A percentile compares a stretch with the other conserved stretches of the same genome.
Conservation (phyloP, 2,329 filamentous ascomycete genomes). For the Aspergillus ustus region DNA sequence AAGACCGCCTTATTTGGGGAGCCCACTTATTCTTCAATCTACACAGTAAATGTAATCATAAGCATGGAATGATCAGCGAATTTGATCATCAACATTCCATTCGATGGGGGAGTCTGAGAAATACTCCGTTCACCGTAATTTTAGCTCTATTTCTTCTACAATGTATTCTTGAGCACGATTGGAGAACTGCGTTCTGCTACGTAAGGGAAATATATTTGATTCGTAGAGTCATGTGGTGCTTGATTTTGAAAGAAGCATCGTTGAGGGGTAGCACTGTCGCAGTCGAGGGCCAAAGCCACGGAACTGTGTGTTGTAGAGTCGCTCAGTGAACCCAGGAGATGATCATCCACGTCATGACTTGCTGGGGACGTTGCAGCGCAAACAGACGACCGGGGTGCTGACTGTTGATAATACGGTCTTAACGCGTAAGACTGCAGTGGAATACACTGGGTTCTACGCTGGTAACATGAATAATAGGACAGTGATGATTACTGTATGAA, state of each 20-base stretch:
- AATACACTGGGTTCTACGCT: not conserved
- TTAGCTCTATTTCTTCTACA: not conserved
- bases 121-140: not conserved
- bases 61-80: slow-evolving; percentile 7
- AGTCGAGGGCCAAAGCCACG: not conserved
- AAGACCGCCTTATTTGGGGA: not conserved
- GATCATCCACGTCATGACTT: slow-evolving; percentile 20
- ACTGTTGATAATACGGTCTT: not conserved
- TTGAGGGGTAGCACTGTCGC: not conserved
- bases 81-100: not conserved
- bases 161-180: slow-evolving; percentile 11
- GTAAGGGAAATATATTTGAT: slow-evolving; percentile 2
- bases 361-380: not conserved
- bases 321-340: not conserved
- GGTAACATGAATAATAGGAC: not conserved
- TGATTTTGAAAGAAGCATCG: not conserved
- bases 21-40: slow-evolving; percentile 12
- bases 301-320: not conserved
- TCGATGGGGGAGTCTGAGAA: not conserved
- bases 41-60: slow-evolving; percentile 18
- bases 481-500: not conserved
- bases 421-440: slow-evolving; percentile 5
- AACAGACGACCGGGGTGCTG: not conserved
- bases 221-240: not conserved
- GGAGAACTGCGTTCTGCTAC: not conserved